Evolutionary conservation across 805 yeast genomes (phyloP), one percentile per base, ranked within the genome.

Genomic region (Lipomyces spencermartinsiae): DNA sequence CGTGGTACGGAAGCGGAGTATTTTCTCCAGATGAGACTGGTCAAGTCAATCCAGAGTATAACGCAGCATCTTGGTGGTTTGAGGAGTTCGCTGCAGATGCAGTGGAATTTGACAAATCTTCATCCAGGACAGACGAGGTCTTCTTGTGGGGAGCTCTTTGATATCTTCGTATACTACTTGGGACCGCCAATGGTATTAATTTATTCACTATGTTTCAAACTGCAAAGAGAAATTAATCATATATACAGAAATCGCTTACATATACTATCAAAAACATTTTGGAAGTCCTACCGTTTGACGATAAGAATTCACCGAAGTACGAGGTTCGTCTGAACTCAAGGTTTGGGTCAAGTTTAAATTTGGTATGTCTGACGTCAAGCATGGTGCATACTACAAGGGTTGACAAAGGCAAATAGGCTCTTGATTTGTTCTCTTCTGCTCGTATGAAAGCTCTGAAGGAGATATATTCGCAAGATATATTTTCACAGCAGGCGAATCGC

Each of bases 111-210:
- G 59, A 68, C 66, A 19, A 68, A 64, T 54, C 25, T 49, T 4
- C 66, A 64, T 22, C 58, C 12, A 3, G 66, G 58, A 16, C 61
- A 67, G 9, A 56, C 63, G 8, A 57, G 64, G 25, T 67, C 70
- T 14, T 58, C 59, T 19, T 69, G 70, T 35, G 71, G 66, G 4
- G 86, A 87, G 73, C 79, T 90, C 22, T 89, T 90, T 75, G 88
- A 88, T 64, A 74, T 88, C 46, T 91, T 91, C 75, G 87, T 89
- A 1, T 84, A 83, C 70, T 83, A 89, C 73, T 79, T 91, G 58
- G 92, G 93, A 0, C 95, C 96, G 0, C 87, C 93, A 0, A 82
- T 89, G 76, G 87, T 88, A 71, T 84, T 83, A 73, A 25, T 53
- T 2, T 53, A 53, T 10, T 22, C n/a, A n/a, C 19, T 22, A 53